Evolutionary conservation across 2,329 filamentous ascomycete species (phyloP), one percentile per base, ranked within the genome.

Genomic region (Epichloe glyceriae): DNA sequence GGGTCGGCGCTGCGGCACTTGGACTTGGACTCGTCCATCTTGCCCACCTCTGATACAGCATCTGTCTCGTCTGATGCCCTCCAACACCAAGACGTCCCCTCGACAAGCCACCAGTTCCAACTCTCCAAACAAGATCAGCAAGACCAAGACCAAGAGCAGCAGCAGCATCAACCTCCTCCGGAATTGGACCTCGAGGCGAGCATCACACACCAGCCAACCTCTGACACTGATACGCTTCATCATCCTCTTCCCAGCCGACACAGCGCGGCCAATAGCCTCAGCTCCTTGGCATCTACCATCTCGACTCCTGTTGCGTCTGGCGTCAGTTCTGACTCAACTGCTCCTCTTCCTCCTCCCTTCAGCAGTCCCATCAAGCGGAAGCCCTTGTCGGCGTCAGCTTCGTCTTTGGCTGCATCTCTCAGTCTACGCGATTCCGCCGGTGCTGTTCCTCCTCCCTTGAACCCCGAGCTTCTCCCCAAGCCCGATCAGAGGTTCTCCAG

Each of bases 371-470:
- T 83, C 65, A 75, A 74, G 61, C 73, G 80, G 55, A 83, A 83
- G 67, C 80, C 80, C 50, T 62, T 83, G 54, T 80, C 79, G 42
- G 67, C 70, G 7, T 73, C 74, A 34, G 76, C 75, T 46, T 78
- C 75, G 39, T 69, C 73, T 53, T 61, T 76, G 56, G 69, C 71
- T 35, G 67, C 73, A 22, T 68, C 70, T 30, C 65, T 64, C 12
- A 50, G 47, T 34, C 46, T 50, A 38, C 42, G 53, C 49, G 50
- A 53, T 48, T 52, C 53, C 7, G 45, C 50, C 22, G 20, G 12
- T 12, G 22, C 42, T 12, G 41, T 49, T 14, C 55, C 51, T 12
- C 45, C 60, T n/a, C 59, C 60, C 10, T 64, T 66, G 38, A 65
- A 59, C 46, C 62, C 67, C 49, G 68, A 72, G 53, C 65, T 75